Base-by-base conservation (phyloP, 2,329 filamentous ascomycete genomes). In the Pseudogymnoascus sp. region DNA sequence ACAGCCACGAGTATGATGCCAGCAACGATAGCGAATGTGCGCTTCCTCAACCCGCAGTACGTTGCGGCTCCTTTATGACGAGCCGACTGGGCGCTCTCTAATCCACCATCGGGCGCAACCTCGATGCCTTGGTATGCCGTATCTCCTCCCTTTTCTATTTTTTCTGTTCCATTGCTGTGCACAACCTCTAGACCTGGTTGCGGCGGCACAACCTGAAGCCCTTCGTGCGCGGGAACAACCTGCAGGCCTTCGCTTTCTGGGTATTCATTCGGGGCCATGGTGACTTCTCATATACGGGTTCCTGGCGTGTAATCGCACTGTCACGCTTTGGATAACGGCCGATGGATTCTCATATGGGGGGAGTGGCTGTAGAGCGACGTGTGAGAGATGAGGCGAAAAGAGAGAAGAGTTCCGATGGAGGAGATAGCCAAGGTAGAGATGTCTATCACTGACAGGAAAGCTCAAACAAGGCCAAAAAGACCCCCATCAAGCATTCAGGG, bases 1-100 rank as follows among this genome's bases (percentile, higher is more conserved):
- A 57, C 51, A 34, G n/a, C 51, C 26, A 57, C 26, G n/a, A 57
- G 26, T 34, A 57, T 34, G 51, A 57, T 51, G 45, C 45, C 51
- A 3, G 16, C 29, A 34, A 34, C 14, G n/a, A 57, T 57, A 2
- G 26, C 26, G 29, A 57, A 57, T 18, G 51, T 34, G 51, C 51
- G 51, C 26, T 26, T 34, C 29, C 26, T 57, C 51, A 57, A 34
- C 29, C 51, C 51, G 21, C 51, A 57, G 26, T 18, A 18, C 5
- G 26, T 57, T 16, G 4, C 29, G 26, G 26, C 11, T 14, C 3
- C 21, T 23, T 29, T 29, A 26, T 6, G n/a, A 21, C 10, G 14
- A 51, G 6, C 11, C 10, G 40, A 11, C 40, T 45, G 40, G 40
- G 12, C 16, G 21, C 18, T 8, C 14, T 51, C 45, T 5, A 29